Base-by-base conservation (phyloP, 2,329 filamentous ascomycete species). In the Diaporthe citri region DNA sequence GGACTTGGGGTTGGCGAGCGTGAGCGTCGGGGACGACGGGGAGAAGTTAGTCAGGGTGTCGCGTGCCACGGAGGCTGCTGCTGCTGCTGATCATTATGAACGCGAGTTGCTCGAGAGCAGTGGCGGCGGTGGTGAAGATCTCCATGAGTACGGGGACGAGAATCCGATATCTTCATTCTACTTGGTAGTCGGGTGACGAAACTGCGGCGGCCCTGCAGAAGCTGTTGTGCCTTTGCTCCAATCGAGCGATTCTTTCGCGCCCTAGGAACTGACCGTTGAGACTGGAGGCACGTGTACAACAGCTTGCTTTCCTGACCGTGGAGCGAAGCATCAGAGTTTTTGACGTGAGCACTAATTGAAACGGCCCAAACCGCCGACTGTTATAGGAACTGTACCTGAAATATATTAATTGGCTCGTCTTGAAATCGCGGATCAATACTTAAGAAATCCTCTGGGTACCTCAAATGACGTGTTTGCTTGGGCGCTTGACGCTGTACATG, bases 41-140 rank as follows among this genome's bases (percentile, higher is more conserved):
- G 72, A 70, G n/a, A 73, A 51, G 41, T 59, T 70, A n/a, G 72
- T 73, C 6, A 56, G 67, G 36, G 51, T 59, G 7, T 43, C 67
- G 6, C 48, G 17, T 22, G 34, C n/a, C 15, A 34, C 22, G 34
- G 15, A 41, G 34, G 15, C 15, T n/a, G 4, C 34, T 13, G 20
- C 9, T 36, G 28, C 28, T 17, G 13, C 4, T 62, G 28, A 1
- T 31, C 31, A 31, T n/a, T 31, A 22, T 2, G 13, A 36, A 20
- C 1, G 17, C 13, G 31, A 39, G 22, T 36, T 10, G 31, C 28
- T n/a, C 31, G 43, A 17, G 13, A 25, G 28, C 46, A 22, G 20
- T 22, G n/a, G 59, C 39, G n/a, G 39, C 6, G 36, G 15, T 17
- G 20, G 2, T 22, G 28, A n/a, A 22, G 22, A 66, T 25, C 6